Evolutionary conservation across 495 filamentous ascomycete species (phyloP), one percentile per base, ranked within the genome.

Genomic region (Annulohypoxylon bovei): DNA sequence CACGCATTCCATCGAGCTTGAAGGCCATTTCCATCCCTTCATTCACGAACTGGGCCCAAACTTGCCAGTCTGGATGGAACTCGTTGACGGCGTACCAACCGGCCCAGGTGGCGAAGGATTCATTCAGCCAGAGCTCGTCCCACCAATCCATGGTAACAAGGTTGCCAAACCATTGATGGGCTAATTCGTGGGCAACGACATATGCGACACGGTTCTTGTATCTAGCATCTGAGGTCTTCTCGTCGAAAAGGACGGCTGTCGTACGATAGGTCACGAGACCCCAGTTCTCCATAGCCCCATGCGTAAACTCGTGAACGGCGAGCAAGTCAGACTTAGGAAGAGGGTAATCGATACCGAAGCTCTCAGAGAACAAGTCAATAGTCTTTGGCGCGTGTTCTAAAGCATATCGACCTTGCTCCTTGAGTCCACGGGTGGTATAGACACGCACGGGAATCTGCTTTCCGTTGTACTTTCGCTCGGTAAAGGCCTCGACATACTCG

Each of bases 111-210:
- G 95, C 95, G 79, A 99, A 99, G 2, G 94, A 95, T 78, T 98
- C 95, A 67, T 96, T 96, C 11, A 98, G 86, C 95, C 95, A 99
- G 22, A 99, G 85, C 78, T 97, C 95, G 76, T 91, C 94, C 95
- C 95, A 98, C 87, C 87, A 90, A 68, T 90, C 88, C 91, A 93
- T 93, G 14, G 91, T 93, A 20, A 98, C 95, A 16, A 98, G 87
- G 76, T 99, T 97, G 30, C 95, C 95, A 75, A 98, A 99, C 95
- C 95, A 99, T 81, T 98, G 95, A 79, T 99, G 95, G 28, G 95
- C 95, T 47, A 99, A 83, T 76, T 99, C 94, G 78, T 97, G 94
- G 5, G 93, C 92, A 18, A 98, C 93, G 30, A 98, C 94, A 69
- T 99, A 97, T 18, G 94, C 95, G 56, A 99, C 91, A 35, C 93